phyloP scores from a whole-genome alignment of 1,284 basidiomycete species.

The Trametes versicolor region DNA sequence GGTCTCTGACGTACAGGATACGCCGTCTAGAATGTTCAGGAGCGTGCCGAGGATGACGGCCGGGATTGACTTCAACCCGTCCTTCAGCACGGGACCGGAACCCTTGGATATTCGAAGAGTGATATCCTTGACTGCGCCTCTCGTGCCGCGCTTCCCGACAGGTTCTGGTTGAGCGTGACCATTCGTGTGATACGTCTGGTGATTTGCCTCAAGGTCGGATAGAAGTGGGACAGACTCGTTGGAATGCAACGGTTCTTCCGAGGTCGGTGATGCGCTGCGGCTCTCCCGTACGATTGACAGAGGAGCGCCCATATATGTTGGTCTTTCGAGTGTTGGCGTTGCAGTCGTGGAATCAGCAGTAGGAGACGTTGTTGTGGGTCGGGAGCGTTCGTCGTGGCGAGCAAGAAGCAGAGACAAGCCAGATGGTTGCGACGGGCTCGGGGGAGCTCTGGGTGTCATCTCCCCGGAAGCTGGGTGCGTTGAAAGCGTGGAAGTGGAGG shows the following conservation, averaged over 20 bases:
- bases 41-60: conserved; percentile 89
- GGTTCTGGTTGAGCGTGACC: conserved; percentile 25
- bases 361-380: conserved; percentile 21
- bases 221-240: conserved; percentile 40
- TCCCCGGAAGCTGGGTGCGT: conserved; percentile 29
- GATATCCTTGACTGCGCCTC: conserved; percentile 25
- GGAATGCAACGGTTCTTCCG: conserved; percentile 18
- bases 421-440: conserved; percentile 47
- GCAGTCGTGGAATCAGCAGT: conserved; percentile 52
- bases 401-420: conserved; percentile 54
- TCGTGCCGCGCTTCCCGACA: conserved; percentile 31
- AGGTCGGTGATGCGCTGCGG: conserved; percentile 4
- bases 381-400: conserved; percentile 31
- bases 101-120: conserved; percentile 14
- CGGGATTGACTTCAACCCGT: conserved; percentile 68
- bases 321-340: conserved; percentile 57
- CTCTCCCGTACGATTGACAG: conserved; percentile 21
- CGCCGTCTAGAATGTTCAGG: conserved; percentile 93
- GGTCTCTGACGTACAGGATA: conserved; percentile 74
- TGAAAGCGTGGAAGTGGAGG: conserved; percentile 49
- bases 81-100: conserved; percentile 36
- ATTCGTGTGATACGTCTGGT: conserved; percentile 36
- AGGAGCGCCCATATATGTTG: conserved; percentile 50
- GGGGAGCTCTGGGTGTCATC: conserved; percentile 35
- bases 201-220: conserved; percentile 41